Evolutionary conservation across 345 rosid genomes (phyloP), one percentile per base, ranked within the genome.

Genomic region (Ricinus communis): DNA sequence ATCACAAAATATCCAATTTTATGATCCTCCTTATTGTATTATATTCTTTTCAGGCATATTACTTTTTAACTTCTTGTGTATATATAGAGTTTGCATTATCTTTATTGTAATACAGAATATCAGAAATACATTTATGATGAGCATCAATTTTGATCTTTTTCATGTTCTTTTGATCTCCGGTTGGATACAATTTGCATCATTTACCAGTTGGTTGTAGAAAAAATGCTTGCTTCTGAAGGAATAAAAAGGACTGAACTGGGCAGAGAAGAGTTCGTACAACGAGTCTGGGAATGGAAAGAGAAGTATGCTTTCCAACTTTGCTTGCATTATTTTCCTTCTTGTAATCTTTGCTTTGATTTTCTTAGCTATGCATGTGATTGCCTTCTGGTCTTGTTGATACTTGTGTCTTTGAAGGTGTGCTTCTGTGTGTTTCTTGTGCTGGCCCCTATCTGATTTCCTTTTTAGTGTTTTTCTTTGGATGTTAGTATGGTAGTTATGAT

Each of bases 201-300:
- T 62, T 54, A 28, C 40, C 86, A 93, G 97, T 84, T 93, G 87
- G 98, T 94, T 74, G 97, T 94, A 71, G 98, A 94, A 84, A 87
- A 79, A 87, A 91, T 91, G 98, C 84, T 94, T 79, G 93, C 89
- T 57, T 84, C 91, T 74, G 96, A 94, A 87, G 97, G 98, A 72
- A 82, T 87, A 71, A 88, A 87, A 81, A 87, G 97, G 86, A 82
- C 70, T 46, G 93, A 91, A 31, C 59, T 94, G 81, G 83, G 90
- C 65, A 85, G 98, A 84, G 96, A 90, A 56, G 96, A 91, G 81
- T 94, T 94, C 85, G 83, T 86, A 51, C 85, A 85, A 83, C 86
- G 89, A 84, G 96, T 91, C 71, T 94, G 97, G 98, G 93, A 94
- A 71, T 94, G 98, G 98, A 91, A 94, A 77, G 93, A 87, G 71